phyloP scores from a whole-genome alignment of 2,329 filamentous ascomycete genomes.

The Penicillium sp. region DNA sequence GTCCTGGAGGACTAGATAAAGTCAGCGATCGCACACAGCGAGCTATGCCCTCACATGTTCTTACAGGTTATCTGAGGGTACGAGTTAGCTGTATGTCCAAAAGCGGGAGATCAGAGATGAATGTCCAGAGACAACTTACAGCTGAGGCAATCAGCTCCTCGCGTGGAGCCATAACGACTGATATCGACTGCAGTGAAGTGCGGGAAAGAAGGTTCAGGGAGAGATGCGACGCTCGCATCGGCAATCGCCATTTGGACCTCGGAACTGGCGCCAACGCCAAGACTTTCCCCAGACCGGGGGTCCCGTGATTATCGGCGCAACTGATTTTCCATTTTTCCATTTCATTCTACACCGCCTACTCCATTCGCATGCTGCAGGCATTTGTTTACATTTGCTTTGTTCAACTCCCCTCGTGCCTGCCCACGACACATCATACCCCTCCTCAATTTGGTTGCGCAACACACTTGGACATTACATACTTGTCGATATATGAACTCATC shows the following conservation, averaged over 20 bases:
- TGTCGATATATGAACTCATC: conserved; percentile 1
- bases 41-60: conserved; percentile 19
- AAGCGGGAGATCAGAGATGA: conserved; percentile 26
- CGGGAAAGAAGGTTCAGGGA: conserved; percentile 12
- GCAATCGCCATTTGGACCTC: conserved; percentile 36
- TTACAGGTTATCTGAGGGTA: conserved; percentile 50
- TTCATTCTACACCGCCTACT: conserved; percentile 32
- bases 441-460: conserved; percentile 14
- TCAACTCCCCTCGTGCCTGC: conserved; percentile 14
- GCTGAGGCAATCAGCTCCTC: conserved; percentile 89
- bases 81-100: conserved; percentile 27
- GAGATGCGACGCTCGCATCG: conserved; percentile 23
- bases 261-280: conserved; percentile 31
- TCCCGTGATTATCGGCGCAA: conserved; percentile 29
- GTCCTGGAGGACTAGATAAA: conserved; percentile 74
- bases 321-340: conserved; percentile 23
- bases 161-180: conserved; percentile 68
- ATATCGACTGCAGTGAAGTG: conserved; percentile 13
- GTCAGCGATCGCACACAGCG: conserved; percentile 18
- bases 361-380: conserved; percentile 23
- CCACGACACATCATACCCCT: conserved; percentile 18
- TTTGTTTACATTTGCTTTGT: conserved; percentile 36
- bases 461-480: conserved; percentile 2
- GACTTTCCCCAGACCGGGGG: conserved; percentile 32
- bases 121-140: conserved; percentile 47